Evolutionary conservation across 2,329 filamentous ascomycete genomes (phyloP).

Genomic region (Colletotrichum tofieldiae): DNA sequence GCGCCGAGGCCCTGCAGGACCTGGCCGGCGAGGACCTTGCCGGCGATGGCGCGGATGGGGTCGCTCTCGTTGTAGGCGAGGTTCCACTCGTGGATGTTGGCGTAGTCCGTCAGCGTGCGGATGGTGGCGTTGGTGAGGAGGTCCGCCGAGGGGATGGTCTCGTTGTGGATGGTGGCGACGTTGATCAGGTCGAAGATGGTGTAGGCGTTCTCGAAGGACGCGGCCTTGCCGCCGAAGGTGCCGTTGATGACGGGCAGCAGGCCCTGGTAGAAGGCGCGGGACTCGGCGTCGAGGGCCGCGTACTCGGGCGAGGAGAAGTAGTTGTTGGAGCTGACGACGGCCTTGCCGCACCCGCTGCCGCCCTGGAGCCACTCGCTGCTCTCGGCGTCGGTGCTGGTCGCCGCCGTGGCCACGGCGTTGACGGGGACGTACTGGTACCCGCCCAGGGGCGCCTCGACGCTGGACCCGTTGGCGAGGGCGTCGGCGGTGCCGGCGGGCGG

Average conservation of each 20-base stretch:
- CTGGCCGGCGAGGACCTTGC: conserved; percentile 70
- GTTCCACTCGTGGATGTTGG: conserved; percentile 85
- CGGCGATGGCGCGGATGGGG: conserved; percentile 71
- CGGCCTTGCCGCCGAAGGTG: conserved; percentile 62
- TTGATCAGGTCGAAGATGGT: conserved; percentile 75
- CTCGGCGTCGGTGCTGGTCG: conserved; percentile 70
- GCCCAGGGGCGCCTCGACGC: conserved; percentile 76
- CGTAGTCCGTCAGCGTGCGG: conserved; percentile 78
- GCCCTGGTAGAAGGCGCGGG: conserved; percentile 72
- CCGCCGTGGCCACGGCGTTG: conserved; percentile 69
- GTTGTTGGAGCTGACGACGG: conserved; percentile 68
- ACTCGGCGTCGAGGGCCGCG: conserved; percentile 60
- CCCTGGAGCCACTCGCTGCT: conserved; percentile 73
- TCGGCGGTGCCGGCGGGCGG: conserved; percentile 78
- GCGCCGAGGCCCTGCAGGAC: conserved; percentile 68
- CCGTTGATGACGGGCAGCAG: conserved; percentile 70
- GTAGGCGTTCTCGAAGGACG: conserved; percentile 74
- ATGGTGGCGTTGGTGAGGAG: conserved; percentile 74
- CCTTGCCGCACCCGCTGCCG: conserved; percentile 69
- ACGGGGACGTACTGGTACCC: conserved; percentile 91
- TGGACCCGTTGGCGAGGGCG: conserved; percentile 79
- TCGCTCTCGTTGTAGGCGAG: conserved; percentile 87
- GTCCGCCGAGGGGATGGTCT: conserved; percentile 69
- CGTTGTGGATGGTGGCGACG: conserved; percentile 73
- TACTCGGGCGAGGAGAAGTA: conserved; percentile 68